Conservation (phyloP, 2,329 filamentous ascomycete species). For the Botryotinia convoluta region DNA sequence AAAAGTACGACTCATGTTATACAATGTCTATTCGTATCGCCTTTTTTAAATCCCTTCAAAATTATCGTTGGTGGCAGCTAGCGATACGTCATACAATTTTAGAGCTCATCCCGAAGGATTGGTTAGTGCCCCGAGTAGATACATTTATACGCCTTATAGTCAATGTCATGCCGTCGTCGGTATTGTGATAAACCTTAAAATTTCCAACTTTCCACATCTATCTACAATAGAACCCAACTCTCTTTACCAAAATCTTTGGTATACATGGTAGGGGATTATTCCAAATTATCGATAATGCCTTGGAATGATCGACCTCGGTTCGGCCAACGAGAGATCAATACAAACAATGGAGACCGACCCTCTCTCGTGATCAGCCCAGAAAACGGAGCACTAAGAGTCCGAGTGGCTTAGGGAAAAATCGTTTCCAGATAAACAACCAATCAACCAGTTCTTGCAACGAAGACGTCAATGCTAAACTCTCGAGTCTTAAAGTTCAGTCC, state of each 20-base stretch:
- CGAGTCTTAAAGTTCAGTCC: not conserved
- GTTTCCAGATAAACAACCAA: slow-evolving; percentile 7
- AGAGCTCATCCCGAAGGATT: not conserved
- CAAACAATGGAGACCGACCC: not conserved
- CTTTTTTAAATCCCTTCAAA: not conserved
- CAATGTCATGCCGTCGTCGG: not conserved
- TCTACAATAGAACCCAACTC: not conserved
- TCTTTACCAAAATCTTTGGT: not conserved
- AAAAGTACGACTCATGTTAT: not conserved
- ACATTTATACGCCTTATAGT: not conserved
- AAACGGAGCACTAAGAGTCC: slow-evolving; percentile 16
- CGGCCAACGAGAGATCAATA: slow-evolving; percentile 2
- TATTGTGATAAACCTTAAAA: not conserved
- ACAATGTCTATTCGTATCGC: not conserved
- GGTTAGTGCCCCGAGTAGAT: not conserved
- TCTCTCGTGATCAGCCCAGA: slow-evolving; percentile 19
- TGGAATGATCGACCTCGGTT: slow-evolving; percentile 16
- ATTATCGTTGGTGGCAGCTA: not conserved
- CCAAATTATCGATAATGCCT: not conserved
- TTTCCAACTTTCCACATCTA: not conserved
- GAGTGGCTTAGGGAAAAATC: slow-evolving; percentile 18
- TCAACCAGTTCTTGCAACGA: slow-evolving; percentile 6
- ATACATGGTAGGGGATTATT: not conserved
- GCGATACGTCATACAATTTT: not conserved
- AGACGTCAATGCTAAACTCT: slow-evolving; percentile 6